Evolutionary conservation across 176 grass and related monocot genomes (phyloP).

Genomic region (Avena insularis): DNA sequence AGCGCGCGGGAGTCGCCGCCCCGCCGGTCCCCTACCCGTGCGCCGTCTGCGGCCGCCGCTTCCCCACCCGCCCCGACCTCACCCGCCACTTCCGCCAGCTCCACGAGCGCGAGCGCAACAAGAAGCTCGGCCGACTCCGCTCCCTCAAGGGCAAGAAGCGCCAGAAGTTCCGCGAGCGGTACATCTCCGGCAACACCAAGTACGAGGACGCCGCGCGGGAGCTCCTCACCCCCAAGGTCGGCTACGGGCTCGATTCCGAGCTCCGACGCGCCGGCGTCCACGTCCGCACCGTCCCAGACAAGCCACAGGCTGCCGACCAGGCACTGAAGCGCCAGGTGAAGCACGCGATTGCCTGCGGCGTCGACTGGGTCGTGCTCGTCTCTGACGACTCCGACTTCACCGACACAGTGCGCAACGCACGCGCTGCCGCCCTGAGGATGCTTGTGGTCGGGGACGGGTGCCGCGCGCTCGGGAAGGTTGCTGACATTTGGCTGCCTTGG

Average conservation of each 20-base stretch:
- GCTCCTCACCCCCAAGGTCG: constrained; percentile 73
- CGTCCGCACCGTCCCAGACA: constrained; percentile 77
- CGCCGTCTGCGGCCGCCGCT: constrained; percentile 85
- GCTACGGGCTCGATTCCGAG: constrained; percentile 83
- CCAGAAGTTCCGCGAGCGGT: constrained; percentile 74
- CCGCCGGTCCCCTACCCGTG: constrained; percentile 71
- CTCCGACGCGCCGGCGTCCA: constrained; percentile 82
- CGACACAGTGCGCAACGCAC: constrained; percentile 71
- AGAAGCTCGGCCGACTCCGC: constrained; percentile 79
- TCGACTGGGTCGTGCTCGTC: constrained; percentile 83
- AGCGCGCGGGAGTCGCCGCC: constrained; percentile 57
- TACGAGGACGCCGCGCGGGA: constrained; percentile 81
- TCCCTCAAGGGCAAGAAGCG: constrained; percentile 99
- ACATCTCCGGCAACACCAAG: constrained; percentile 82
- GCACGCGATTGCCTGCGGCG: constrained; percentile 69
- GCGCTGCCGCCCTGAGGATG: constrained; percentile 69
- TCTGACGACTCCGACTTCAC: constrained; percentile 92
- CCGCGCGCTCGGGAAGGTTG: constrained; percentile 56
- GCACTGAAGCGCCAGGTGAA: constrained; percentile 84
- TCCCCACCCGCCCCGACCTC: constrained; percentile 81
- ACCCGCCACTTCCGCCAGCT: constrained; percentile 93
- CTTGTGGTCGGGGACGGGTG: constrained; percentile 77
- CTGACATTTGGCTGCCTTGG: constrained; percentile 94
- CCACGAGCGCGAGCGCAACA: constrained; percentile 92
- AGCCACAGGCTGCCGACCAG: constrained; percentile 91